These are phyloP conservation scores for Thielaviopsis euricoi DNA, from an alignment of 2,329 filamentous ascomycete species.

Conservation along the genomic window DNA sequence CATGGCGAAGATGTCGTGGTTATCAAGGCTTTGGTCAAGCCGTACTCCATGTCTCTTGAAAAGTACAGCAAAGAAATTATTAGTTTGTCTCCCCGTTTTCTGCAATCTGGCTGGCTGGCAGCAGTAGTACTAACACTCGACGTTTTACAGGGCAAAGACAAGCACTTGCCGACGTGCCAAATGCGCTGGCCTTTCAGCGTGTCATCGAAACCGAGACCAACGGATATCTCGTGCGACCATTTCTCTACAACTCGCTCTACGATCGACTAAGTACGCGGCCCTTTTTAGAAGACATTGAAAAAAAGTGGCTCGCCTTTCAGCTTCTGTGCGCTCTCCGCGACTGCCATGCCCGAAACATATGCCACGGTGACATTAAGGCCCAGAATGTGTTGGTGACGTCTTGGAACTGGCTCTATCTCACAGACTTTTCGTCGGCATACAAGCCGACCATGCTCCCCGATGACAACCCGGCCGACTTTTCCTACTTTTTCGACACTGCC, in stretches of 20 bases:
- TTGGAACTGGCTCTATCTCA: slow-evolving; percentile 97
- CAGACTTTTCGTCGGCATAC: slow-evolving; percentile 93
- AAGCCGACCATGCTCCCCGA: slow-evolving; percentile 89
- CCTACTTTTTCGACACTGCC: slow-evolving; percentile 92
- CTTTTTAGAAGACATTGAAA: slow-evolving; percentile 93
- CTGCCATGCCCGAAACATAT: slow-evolving; percentile 75
- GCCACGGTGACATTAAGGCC: slow-evolving; percentile 96
- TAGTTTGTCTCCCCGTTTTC: slow-evolving; percentile 35
- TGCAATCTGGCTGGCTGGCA: slow-evolving; percentile 9
- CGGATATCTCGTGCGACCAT: slow-evolving; percentile 87
- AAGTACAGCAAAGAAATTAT: slow-evolving; percentile 59
- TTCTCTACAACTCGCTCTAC: slow-evolving; percentile 90
- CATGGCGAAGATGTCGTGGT: slow-evolving; percentile 84
- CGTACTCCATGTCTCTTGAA: slow-evolving; percentile 67
- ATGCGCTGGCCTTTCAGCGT: slow-evolving; percentile 78
- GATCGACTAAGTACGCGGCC: slow-evolving; percentile 92
- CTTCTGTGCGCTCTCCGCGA: slow-evolving; percentile 82
- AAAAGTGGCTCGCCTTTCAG: slow-evolving; percentile 97
- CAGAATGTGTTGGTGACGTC: slow-evolving; percentile 95
- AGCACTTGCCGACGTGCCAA: slow-evolving; percentile 66
- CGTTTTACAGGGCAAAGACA: slow-evolving; percentile 55
- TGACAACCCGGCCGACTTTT: slow-evolving; percentile 93
- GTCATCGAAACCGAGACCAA: slow-evolving; percentile 83
- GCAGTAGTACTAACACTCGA: not conserved
- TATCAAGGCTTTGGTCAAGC: slow-evolving; percentile 90